Conservation (phyloP, 192 early-diverging fungal species). For the Rhizophagus sp. region DNA sequence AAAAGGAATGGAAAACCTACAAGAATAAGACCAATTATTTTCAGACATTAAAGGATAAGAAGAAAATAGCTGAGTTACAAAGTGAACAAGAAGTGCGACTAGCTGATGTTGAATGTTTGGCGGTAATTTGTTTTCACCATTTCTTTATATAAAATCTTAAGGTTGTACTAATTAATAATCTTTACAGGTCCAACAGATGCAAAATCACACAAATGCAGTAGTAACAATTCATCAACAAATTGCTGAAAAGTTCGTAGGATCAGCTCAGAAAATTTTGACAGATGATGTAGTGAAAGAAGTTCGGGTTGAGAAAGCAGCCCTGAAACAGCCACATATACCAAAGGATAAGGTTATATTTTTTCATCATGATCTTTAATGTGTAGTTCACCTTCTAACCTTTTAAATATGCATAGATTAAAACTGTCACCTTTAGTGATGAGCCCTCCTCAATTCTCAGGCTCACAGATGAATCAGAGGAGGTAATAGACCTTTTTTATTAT, state of each 20-base stretch:
- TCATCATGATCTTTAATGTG: not conserved
- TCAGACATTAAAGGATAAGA: not conserved
- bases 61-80: slow-evolving; percentile 5
- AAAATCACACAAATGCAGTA: slow-evolving; percentile 7
- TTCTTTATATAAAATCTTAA: slow-evolving; percentile 5
- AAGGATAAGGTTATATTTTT: not conserved
- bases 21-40: slow-evolving; percentile 1
- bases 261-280: not conserved
- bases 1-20: not conserved
- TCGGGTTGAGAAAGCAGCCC: not conserved
- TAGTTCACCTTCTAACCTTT: not conserved
- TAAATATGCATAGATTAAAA: not conserved
- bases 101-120: not conserved
- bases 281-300: not conserved
- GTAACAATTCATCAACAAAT: slow-evolving; percentile 1
- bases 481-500: not conserved
- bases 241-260: no score
- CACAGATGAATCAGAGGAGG: not conserved
- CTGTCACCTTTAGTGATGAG: not conserved
- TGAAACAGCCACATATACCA: slow-evolving; percentile 6
- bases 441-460: not conserved
- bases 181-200: not conserved
- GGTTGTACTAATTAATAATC: not conserved
- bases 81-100: not conserved
- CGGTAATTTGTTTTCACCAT: not conserved